Base-by-base conservation (phyloP, 106 monocot species). In the Dendrobium officinale region DNA sequence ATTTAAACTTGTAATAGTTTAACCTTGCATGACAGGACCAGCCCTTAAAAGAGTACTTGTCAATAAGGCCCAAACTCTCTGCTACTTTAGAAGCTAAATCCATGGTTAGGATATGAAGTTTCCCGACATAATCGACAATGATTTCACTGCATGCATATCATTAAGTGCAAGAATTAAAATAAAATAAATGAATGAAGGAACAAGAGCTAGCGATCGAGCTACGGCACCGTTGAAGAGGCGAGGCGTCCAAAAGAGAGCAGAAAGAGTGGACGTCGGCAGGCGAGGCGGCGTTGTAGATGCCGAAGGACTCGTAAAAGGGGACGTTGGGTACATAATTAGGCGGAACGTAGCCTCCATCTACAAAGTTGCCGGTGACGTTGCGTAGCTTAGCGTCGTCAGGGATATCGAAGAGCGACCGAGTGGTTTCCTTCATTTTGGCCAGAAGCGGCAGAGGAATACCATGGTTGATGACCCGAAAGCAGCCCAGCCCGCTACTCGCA, bases 21-120 rank as follows among this genome's bases (percentile, higher is more conserved):
- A 88, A 24, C 20, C 88, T 76, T 15, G 88, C 83, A 40, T 88
- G 86, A 80, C 86, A 84, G 0, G 85, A 79, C 87, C 89, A 92
- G 0, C 81, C 84, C 15, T 40, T 75, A 91, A 48, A 37, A 37
- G 37, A 37, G 37, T 37, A 37, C 37, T 37, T 37, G 37, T 2
- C 27, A 37, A 37, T 37, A 37, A 37, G 1, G 33, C 88, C 88
- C 75, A 91, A 41, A 49, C 84, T 86, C 47, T 80, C 84, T 11
- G 88, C 84, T 20, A 91, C 27, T 81, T 86, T 86, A 61, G 24
- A 26, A 29, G 91, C 82, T 19, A 88, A 58, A 43, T 82, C 42
- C 54, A 86, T 56, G 20, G 79, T 76, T 22, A 88, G 48, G 1
- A 27, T 29, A 31, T 88, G 86, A 67, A 88, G 79, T 31, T 78